These are phyloP conservation scores for Rhodotorula mucilaginosa DNA, from an alignment of 1,284 basidiomycete genomes.

Conservation along the genomic window DNA sequence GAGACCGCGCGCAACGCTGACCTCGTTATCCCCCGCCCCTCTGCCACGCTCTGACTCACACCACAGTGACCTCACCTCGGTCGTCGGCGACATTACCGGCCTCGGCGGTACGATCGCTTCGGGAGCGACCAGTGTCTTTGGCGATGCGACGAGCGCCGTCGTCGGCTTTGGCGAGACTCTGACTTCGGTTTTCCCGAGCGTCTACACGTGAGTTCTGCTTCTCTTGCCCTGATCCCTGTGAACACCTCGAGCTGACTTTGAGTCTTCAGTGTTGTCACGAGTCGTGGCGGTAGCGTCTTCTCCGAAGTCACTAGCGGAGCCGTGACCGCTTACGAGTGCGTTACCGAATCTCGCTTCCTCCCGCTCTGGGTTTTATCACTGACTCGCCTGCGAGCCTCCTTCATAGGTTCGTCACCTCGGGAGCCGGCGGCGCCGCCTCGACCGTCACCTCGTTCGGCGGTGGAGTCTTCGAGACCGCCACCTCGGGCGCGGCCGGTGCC, in stretches of 20 bases:
- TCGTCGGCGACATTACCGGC: slow-evolving; percentile 17
- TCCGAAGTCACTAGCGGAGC: slow-evolving; percentile 17
- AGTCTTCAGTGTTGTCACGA: slow-evolving; percentile 8
- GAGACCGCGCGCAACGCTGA: not conserved
- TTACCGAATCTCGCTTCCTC: not conserved
- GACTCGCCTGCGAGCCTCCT: too few species aligned
- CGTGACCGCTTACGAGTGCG: slow-evolving; percentile 9
- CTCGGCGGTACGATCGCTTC: slow-evolving; percentile 1
- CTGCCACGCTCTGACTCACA: too few species aligned
- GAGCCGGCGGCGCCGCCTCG: slow-evolving; percentile 5
- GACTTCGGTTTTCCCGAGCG: slow-evolving; percentile 8
- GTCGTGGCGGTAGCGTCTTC: slow-evolving; percentile 9
- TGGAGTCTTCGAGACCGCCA: slow-evolving; percentile 12
- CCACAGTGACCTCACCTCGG: slow-evolving; percentile 5
- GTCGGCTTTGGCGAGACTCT: slow-evolving; percentile 12
- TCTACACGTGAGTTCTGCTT: slow-evolving; percentile 14
- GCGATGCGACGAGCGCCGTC: slow-evolving; percentile 8
- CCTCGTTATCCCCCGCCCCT: not conserved
- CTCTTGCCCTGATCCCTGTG: not conserved
- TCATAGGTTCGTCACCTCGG: slow-evolving; percentile 1
- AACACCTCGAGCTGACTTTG: not conserved
- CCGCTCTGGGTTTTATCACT: not conserved
- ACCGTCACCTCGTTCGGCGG: slow-evolving; percentile 18
- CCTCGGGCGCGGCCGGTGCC: slow-evolving; percentile 7
- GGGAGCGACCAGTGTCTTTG: slow-evolving; percentile 10